Evolutionary conservation across 179 eudicot species (phyloP).

Genomic region (Gypsophila paniculata): DNA sequence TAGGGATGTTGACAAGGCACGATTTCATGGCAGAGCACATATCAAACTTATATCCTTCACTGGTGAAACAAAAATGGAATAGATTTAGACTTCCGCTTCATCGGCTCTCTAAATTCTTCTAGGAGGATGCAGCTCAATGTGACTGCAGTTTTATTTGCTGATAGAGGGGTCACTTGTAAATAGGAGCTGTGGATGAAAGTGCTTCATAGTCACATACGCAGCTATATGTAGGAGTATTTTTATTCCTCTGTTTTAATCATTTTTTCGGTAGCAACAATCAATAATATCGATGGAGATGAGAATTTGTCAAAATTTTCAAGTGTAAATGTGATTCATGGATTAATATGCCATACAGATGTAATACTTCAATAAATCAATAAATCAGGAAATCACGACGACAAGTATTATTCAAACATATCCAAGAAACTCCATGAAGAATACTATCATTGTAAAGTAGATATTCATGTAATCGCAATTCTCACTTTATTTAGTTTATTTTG

Average conservation of each 20-base stretch:
- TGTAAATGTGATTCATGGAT: too few species aligned
- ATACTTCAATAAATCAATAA: too few species aligned
- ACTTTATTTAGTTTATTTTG: too few species aligned
- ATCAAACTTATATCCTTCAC: constrained; percentile 54
- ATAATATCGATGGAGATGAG: neutral
- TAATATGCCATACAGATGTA: neutral
- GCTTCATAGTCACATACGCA: neutral
- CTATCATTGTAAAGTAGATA: too few species aligned
- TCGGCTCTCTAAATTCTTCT: constrained; percentile 28
- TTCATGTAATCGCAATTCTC: too few species aligned
- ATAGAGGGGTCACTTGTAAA: neutral
- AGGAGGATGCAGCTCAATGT: constrained; percentile 5
- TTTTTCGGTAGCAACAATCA: neutral
- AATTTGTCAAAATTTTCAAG: too few species aligned
- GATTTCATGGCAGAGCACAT: constrained; percentile 90
- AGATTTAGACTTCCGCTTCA: constrained; percentile 51
- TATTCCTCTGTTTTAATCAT: neutral
- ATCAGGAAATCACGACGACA: too few species aligned
- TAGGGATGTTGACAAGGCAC: constrained; percentile 88
- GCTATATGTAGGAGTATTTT: neutral
- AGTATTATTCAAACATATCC: too few species aligned
- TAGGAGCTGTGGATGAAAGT: neutral
- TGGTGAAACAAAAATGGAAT: constrained; percentile 55
- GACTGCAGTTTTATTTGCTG: neutral
- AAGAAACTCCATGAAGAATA: too few species aligned